Conservation (phyloP, 495 filamentous ascomycete genomes). For the Lentithecium fluviatile region DNA sequence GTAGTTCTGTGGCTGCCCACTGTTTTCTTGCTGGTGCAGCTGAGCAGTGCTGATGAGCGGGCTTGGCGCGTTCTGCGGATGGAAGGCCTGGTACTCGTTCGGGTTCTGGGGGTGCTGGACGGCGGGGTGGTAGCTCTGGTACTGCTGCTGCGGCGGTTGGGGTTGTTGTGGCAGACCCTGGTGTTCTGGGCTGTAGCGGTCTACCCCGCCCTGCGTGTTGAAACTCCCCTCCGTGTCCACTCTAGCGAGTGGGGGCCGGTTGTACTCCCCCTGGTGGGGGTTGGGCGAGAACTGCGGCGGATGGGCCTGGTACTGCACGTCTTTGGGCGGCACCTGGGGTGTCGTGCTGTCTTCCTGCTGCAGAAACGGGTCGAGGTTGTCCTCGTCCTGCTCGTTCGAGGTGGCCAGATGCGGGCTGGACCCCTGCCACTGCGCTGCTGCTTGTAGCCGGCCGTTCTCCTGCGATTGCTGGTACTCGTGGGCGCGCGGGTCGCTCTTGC, state of each 20-base stretch:
- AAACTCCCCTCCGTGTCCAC: constrained; percentile 36
- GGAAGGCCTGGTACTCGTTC: constrained; percentile 34
- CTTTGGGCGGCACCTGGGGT: constrained; percentile 33
- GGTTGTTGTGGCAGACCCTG: constrained; percentile 25
- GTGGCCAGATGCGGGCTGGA: constrained; percentile 34
- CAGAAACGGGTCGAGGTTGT: constrained; percentile 37
- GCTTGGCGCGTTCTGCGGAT: constrained; percentile 26
- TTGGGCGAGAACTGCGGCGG: constrained; percentile 27
- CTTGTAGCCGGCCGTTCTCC: constrained; percentile 19
- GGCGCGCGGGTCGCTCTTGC: constrained; percentile 24
- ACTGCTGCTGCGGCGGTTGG: constrained; percentile 24
- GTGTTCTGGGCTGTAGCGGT: constrained; percentile 37
- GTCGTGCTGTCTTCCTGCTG: constrained; percentile 29
- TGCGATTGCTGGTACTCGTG: constrained; percentile 15
- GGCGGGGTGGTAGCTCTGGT: constrained; percentile 31
- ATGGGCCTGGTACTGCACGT: constrained; percentile 25
- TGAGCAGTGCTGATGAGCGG: constrained; percentile 20
- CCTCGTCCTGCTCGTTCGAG: constrained; percentile 36
- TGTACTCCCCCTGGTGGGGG: constrained; percentile 28
- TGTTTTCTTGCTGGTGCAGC: constrained; percentile 25
- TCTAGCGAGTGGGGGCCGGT: constrained; percentile 37
- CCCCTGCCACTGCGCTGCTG: constrained; percentile 20
- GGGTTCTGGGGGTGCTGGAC: constrained; percentile 20
- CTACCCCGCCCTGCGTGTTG: constrained; percentile 33
- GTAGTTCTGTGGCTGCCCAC: constrained; percentile 29